Conservation (phyloP, 192 early-diverging fungal genomes). For the Coemansia pectinata region DNA sequence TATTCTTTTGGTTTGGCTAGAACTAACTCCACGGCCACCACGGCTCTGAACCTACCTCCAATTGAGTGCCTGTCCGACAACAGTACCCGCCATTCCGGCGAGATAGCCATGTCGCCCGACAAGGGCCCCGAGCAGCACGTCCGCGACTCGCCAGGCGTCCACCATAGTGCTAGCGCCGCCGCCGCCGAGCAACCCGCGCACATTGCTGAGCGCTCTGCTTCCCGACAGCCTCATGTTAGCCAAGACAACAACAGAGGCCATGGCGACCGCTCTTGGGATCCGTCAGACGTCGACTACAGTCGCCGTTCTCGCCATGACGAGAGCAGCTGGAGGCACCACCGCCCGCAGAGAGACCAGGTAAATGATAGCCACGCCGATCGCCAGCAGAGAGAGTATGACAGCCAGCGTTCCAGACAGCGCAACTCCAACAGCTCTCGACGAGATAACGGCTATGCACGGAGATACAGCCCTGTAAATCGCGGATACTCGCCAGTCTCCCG, state of each 20-base stretch:
- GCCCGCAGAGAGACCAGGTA: not conserved
- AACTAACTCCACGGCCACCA: not conserved
- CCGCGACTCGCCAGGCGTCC: not conserved
- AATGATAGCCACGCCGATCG: slow-evolving; percentile 2
- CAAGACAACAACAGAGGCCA: slow-evolving; percentile 15
- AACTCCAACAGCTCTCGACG: slow-evolving; percentile 1
- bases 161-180: not conserved
- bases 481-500: slow-evolving; percentile 4
- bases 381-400: slow-evolving; percentile 2
- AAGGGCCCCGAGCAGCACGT: slow-evolving; percentile 1
- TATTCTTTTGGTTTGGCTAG: not conserved
- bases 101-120: slow-evolving; percentile 5
- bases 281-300: not conserved
- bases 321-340: slow-evolving; percentile 11
- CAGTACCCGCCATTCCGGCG: slow-evolving; percentile 2
- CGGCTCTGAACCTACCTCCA: not conserved
- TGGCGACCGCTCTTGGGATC: not conserved
- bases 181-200: not conserved
- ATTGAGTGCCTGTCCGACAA: not conserved
- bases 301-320: slow-evolving; percentile 8
- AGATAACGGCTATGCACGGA: not conserved
- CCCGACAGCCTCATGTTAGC: not conserved
- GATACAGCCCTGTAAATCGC: slow-evolving; percentile 9
- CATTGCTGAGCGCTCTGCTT: not conserved
- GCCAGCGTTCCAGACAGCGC: not conserved